Conservation (phyloP, 2,329 filamentous ascomycete species). For the Alternaria sp. region DNA sequence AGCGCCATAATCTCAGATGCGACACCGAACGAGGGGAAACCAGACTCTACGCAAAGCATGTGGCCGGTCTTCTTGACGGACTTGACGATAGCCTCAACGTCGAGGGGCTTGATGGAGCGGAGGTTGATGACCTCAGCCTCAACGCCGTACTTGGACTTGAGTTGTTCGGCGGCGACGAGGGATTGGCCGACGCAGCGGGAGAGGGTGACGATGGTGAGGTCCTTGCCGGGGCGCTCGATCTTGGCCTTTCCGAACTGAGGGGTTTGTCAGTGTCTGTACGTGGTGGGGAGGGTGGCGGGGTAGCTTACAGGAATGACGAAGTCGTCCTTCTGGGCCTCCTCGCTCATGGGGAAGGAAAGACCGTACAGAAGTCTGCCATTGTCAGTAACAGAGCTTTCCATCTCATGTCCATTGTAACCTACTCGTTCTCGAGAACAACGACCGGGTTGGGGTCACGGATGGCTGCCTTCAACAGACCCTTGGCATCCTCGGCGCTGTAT, state of each 20-base stretch:
- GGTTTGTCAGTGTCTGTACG: constrained; percentile 18
- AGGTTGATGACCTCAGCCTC: constrained; percentile 98
- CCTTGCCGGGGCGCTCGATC: constrained; percentile 95
- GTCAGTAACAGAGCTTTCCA: constrained; percentile 18
- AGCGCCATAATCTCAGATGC: constrained; percentile 91
- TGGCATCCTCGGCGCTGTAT: constrained; percentile 97
- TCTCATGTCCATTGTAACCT: constrained; percentile 17
- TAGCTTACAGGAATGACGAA: constrained; percentile 80
- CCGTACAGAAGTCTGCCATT: constrained; percentile 78
- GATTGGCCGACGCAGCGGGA: constrained; percentile 96
- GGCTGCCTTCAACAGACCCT: constrained; percentile 96
- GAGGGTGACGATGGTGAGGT: constrained; percentile 92
- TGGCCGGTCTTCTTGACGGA: constrained; percentile 98
- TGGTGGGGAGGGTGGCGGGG: neutral
- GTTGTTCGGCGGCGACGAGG: constrained; percentile 83
- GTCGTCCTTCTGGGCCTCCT: constrained; percentile 93
- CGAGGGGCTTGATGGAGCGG: constrained; percentile 94
- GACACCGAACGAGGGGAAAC: constrained; percentile 95
- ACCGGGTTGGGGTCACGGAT: constrained; percentile 99
- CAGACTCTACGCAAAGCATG: constrained; percentile 90
- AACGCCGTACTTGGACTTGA: constrained; percentile 96
- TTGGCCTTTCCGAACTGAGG: constrained; percentile 91
- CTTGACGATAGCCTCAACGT: constrained; percentile 93
- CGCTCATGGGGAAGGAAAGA: constrained; percentile 95
- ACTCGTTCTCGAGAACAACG: constrained; percentile 68